phyloP scores from a whole-genome alignment of 257 asterid genomes.

The Buddleja alternifolia region DNA sequence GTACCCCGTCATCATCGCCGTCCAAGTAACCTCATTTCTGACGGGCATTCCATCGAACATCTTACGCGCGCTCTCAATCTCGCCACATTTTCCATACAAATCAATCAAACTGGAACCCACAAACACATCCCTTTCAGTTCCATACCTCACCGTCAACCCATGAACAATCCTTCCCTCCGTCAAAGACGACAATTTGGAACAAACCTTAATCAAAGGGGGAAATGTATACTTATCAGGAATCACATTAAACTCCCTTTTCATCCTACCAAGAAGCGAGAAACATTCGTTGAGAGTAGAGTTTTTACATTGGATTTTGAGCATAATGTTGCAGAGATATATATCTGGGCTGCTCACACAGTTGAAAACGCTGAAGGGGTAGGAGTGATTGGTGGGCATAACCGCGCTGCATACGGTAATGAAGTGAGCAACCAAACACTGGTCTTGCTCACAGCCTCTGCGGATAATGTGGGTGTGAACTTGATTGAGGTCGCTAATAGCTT shows the following conservation, averaged over 20 bases:
- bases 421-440: conserved; percentile 53
- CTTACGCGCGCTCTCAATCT: conserved; percentile 56
- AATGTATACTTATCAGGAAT: conserved; percentile 64
- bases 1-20: conserved; percentile 67
- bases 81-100: conserved; percentile 71
- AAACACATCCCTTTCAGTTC: conserved; percentile 53
- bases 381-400: conserved; percentile 35
- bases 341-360: conserved; percentile 53
- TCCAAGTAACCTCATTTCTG: conserved; percentile 71
- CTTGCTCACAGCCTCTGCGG: conserved; percentile 66
- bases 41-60: conserved; percentile 59
- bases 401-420: conserved; percentile 51
- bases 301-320: conserved; percentile 54
- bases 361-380: conserved; percentile 55
- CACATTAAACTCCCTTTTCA: conserved; percentile 41
- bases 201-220: conserved; percentile 60
- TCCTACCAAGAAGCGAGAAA: conserved; percentile 44
- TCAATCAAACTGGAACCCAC: conserved; percentile 72
- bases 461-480: conserved; percentile 60
- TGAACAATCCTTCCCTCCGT: conserved; percentile 66
- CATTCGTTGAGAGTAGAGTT: conserved; percentile 37
- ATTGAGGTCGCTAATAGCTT: conserved; percentile 38
- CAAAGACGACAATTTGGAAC: conserved; percentile 48
- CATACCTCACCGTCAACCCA: conserved; percentile 56
- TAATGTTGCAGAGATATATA: conserved; percentile 62